Percentiles rank a stretch among this genome's conserved stretches.
Conservation (phyloP, 2,329 filamentous ascomycete genomes). For the Phaeosphaeria sp. region DNA sequence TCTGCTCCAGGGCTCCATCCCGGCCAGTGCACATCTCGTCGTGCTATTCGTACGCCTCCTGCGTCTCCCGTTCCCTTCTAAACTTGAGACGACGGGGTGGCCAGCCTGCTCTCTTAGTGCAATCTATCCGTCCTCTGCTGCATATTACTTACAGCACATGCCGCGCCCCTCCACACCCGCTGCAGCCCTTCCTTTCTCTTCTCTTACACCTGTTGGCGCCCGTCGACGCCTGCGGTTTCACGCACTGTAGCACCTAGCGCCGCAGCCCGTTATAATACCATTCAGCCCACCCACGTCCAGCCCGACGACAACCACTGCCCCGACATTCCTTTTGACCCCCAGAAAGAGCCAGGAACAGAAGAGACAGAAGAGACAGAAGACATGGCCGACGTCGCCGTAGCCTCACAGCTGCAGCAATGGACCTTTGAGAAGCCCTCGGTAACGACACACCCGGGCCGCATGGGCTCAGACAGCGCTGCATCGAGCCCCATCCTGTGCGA, state of each 20-base stretch:
- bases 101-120: conserved; percentile 1
- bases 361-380: conserved; percentile 1
- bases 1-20: background rate
- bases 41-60: conserved; percentile 3
- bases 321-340: background rate
- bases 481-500: conserved; percentile 47
- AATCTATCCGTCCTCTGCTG: conserved; percentile 5
- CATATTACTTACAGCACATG: background rate
- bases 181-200: conserved; percentile 15
- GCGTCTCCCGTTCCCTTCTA: conserved; percentile 5
- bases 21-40: conserved; percentile 1
- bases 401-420: conserved; percentile 48
- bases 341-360: background rate
- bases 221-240: conserved; percentile 41
- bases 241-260: conserved; percentile 18
- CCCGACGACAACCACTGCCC: background rate
- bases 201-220: conserved; percentile 34
- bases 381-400: conserved; percentile 42
- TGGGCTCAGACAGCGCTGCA: conserved; percentile 39
- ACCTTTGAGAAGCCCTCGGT: conserved; percentile 42
- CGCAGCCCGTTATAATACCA: conserved; percentile 20
- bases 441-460: conserved; percentile 32
- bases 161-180: background rate
- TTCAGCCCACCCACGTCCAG: conserved; percentile 7
- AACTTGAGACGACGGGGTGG: conserved; percentile 18